Evolutionary conservation across 805 yeast species (phyloP).

Genomic region (Kodamaea kakaduensis): DNA sequence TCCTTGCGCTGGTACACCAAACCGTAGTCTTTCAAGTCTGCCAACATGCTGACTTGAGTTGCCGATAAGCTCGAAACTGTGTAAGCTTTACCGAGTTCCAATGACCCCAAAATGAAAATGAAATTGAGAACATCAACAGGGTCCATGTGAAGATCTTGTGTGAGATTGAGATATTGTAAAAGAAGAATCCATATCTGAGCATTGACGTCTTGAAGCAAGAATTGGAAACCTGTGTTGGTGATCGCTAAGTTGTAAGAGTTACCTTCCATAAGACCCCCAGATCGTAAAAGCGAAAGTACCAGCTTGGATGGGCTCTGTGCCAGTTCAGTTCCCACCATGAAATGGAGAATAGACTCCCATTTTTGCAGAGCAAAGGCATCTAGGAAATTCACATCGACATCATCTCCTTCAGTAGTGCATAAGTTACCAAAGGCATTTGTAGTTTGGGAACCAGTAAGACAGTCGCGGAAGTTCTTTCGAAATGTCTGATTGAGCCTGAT

Average conservation of each 20-base stretch:
- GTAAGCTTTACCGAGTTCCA: slow-evolving; percentile 87
- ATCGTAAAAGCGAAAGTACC: slow-evolving; percentile 69
- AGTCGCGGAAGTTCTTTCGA: slow-evolving; percentile 69
- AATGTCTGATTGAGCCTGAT: slow-evolving; percentile 68
- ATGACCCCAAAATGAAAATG: slow-evolving; percentile 86
- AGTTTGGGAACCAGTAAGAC: slow-evolving; percentile 73
- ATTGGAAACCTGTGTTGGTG: slow-evolving; percentile 92
- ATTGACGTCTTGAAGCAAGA: slow-evolving; percentile 84
- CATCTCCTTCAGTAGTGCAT: slow-evolving; percentile 49
- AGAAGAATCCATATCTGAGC: slow-evolving; percentile 93
- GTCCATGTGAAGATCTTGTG: slow-evolving; percentile 85
- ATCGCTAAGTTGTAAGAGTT: slow-evolving; percentile 50
- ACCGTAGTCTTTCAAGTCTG: slow-evolving; percentile 89
- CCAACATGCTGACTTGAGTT: slow-evolving; percentile 82
- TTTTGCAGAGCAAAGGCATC: slow-evolving; percentile 78
- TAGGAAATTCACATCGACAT: slow-evolving; percentile 60
- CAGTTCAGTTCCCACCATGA: slow-evolving; percentile 92
- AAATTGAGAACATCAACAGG: slow-evolving; percentile 94
- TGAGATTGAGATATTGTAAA: slow-evolving; percentile 79
- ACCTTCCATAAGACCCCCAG: slow-evolving; percentile 86
- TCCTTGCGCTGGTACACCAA: slow-evolving; percentile 64
- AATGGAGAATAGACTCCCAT: slow-evolving; percentile 95
- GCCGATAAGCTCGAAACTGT: slow-evolving; percentile 64
- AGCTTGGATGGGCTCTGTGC: slow-evolving; percentile 71
- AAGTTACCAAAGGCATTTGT: slow-evolving; percentile 76